phyloP scores from a whole-genome alignment of 208 protist genomes.

The Strigomonas oncopelti region DNA sequence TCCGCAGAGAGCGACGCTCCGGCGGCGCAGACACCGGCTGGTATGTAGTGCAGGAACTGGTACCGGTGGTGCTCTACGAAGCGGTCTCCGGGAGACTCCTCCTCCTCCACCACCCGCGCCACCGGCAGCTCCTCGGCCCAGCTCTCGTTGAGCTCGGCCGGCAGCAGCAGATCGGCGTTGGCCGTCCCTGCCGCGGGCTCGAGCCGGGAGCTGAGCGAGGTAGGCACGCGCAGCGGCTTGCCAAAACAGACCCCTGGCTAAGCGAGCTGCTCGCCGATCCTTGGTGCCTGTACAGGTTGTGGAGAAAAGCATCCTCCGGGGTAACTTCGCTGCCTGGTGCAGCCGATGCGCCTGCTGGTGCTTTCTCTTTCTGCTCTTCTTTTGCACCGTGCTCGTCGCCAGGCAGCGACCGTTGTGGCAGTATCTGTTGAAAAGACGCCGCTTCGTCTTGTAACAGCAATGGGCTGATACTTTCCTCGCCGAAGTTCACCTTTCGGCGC shows the following conservation, averaged over 20 bases:
- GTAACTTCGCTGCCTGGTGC: too few species aligned
- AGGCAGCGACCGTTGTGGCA: too few species aligned
- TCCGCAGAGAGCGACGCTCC: background rate
- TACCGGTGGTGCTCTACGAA: conserved; percentile 58
- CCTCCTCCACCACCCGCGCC: background rate
- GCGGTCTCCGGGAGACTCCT: conserved; percentile 41
- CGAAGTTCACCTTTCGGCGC: background rate
- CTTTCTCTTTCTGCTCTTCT: background rate
- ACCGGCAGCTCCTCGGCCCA: background rate
- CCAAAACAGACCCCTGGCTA: background rate
- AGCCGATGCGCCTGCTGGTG: too few species aligned
- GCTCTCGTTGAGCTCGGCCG: background rate
- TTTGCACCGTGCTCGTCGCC: background rate
- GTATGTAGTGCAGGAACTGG: conserved; percentile 49
- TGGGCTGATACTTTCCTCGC: background rate
- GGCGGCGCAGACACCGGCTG: background rate
- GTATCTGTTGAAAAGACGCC: too few species aligned
- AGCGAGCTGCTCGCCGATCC: background rate
- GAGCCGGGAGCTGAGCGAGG: background rate
- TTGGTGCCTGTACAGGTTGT: background rate
- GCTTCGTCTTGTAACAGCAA: background rate
- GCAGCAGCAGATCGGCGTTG: background rate
- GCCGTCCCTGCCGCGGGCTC: background rate
- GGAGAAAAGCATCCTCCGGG: background rate
- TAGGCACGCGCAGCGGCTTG: background rate